Evolutionary conservation across 306 rosid species (phyloP).

Genomic region (Lathyrus aphaca): DNA sequence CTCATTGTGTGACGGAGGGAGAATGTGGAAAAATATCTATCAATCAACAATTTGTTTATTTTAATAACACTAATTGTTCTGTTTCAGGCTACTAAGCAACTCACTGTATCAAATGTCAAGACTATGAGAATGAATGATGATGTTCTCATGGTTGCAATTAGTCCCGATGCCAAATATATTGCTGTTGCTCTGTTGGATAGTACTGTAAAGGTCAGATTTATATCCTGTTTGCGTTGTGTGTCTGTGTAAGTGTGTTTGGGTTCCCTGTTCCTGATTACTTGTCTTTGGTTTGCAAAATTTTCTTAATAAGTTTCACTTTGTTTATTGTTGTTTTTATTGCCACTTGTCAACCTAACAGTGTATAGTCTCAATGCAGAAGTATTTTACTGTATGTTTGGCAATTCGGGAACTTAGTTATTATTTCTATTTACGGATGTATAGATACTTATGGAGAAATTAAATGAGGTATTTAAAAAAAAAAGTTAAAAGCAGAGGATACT

Average conservation of each 20-base stretch:
- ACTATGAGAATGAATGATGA: conserved; percentile 89
- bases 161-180: conserved; percentile 90
- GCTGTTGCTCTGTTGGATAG: conserved; percentile 82
- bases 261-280: conserved; percentile 9
- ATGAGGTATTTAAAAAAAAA: neutral
- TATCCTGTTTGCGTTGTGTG: conserved; percentile 22
- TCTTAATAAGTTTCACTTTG: conserved; percentile 10
- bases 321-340: conserved; percentile 29
- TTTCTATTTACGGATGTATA: neutral
- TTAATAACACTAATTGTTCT: conserved; percentile 29
- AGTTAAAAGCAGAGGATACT: neutral
- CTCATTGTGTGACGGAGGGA: too few species aligned
- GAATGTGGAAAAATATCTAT: neutral
- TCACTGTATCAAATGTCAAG: conserved; percentile 62
- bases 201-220: conserved; percentile 76
- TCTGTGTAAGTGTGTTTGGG: conserved; percentile 15
- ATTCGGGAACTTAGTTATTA: conserved; percentile 3
- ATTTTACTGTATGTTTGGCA: neutral
- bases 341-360: neutral
- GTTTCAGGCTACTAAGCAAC: conserved; percentile 70
- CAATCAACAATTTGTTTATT: conserved; percentile 23
- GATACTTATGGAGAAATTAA: neutral
- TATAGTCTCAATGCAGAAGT: neutral
- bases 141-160: conserved; percentile 75
- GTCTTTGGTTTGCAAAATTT: conserved; percentile 10